phyloP scores from a whole-genome alignment of 257 asterid species.

The Fraxinus cuspidata region DNA sequence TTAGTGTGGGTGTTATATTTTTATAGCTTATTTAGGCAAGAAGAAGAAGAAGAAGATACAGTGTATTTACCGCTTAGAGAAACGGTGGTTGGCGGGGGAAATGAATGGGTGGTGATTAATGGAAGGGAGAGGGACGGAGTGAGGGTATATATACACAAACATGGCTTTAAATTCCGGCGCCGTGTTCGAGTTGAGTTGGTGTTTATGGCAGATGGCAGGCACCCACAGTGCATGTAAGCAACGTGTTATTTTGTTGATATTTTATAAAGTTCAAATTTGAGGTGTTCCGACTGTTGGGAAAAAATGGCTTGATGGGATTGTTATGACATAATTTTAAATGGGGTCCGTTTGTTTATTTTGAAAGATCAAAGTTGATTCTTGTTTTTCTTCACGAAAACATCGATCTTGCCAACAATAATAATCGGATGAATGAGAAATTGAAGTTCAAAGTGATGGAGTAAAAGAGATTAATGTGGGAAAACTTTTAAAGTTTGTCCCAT shows the following conservation, averaged over 20 bases:
- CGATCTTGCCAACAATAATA: too few relatives aligned
- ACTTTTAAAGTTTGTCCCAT: too few relatives aligned
- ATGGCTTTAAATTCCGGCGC: slow-evolving; percentile 37
- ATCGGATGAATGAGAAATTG: too few relatives aligned
- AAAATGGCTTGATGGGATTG: too few relatives aligned
- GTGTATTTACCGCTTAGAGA: neutral
- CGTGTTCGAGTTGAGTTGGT: slow-evolving; percentile 40
- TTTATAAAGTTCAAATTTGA: neutral
- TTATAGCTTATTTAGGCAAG: neutral
- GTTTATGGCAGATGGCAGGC: neutral
- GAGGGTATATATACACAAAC: neutral
- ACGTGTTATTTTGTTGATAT: neutral
- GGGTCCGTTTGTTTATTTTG: too few relatives aligned
- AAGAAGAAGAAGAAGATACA: neutral
- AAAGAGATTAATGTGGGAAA: too few relatives aligned
- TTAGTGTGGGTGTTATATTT: neutral
- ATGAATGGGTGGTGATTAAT: too few relatives aligned
- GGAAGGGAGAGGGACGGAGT: neutral
- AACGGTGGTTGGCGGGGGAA: neutral
- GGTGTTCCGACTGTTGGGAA: too few relatives aligned
- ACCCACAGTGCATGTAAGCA: neutral
- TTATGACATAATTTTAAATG: too few relatives aligned
- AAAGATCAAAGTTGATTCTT: too few relatives aligned
- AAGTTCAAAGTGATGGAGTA: too few relatives aligned
- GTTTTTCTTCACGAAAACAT: too few relatives aligned